Evolutionary conservation across 2,329 filamentous ascomycete genomes (phyloP).

Genomic region (Alternaria solani): DNA sequence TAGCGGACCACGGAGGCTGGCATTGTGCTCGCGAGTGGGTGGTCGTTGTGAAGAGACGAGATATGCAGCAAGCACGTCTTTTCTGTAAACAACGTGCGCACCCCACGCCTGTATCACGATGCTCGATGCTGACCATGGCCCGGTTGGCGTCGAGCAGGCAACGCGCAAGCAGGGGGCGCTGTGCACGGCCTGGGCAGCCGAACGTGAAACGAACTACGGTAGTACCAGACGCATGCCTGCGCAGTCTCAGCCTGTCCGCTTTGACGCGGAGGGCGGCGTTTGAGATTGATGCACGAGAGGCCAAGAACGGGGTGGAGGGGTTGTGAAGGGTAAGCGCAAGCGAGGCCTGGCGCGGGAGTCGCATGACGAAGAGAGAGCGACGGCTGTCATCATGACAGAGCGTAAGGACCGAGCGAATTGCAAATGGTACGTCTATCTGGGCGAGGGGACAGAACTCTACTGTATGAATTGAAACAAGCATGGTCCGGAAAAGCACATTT

Average conservation of each 20-base stretch:
- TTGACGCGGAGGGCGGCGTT: slow-evolving; percentile 16
- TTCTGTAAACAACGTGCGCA: neutral
- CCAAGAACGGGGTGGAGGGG: slow-evolving; percentile 2
- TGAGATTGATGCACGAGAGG: slow-evolving; percentile 21
- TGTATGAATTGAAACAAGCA: slow-evolving; percentile 1
- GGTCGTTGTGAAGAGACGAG: neutral
- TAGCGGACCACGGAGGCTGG: neutral
- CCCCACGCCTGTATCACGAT: slow-evolving; percentile 4
- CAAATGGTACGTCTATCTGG: neutral
- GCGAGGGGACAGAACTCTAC: neutral
- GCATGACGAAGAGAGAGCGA: slow-evolving; percentile 12
- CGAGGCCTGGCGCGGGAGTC: neutral
- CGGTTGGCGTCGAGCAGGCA: slow-evolving; percentile 2
- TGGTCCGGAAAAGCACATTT: neutral
- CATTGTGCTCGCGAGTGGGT: neutral
- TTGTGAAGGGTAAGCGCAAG: slow-evolving; percentile 3
- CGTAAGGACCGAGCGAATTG: slow-evolving; percentile 1
- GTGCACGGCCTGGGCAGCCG: slow-evolving; percentile 5
- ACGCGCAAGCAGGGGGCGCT: slow-evolving; percentile 4
- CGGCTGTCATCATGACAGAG: slow-evolving; percentile 25
- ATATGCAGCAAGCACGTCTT: neutral
- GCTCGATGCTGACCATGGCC: slow-evolving; percentile 1
- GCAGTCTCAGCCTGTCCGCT: slow-evolving; percentile 10
- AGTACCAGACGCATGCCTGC: slow-evolving; percentile 10
- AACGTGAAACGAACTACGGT: slow-evolving; percentile 20